These are phyloP conservation scores for Filobasidium floriforme DNA, from an alignment of 768 basidiomycete species.

Conservation along the genomic window DNA sequence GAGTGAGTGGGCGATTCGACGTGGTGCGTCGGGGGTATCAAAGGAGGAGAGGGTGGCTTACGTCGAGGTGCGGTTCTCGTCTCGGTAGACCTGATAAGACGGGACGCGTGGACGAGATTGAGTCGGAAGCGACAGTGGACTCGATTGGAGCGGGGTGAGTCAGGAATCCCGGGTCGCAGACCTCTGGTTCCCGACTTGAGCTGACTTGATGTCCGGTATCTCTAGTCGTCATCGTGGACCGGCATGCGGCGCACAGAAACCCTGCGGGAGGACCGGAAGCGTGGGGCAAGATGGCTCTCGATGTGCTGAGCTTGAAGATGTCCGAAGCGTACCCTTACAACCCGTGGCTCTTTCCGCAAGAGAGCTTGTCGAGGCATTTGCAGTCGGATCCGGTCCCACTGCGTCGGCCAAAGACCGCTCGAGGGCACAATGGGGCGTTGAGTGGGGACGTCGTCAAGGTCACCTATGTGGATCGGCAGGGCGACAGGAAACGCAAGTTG, in stretches of 20 bases:
- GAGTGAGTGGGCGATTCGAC: constrained; percentile 19
- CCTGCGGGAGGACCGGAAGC: constrained; percentile 13
- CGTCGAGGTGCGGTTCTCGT: background rate
- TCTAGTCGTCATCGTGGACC: constrained; percentile 26
- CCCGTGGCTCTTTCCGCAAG: constrained; percentile 17
- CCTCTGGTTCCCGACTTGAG: no score
- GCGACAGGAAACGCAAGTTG: constrained; percentile 45
- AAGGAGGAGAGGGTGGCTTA: no score
- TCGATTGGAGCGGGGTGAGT: constrained; percentile 26
- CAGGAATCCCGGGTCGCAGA: no score
- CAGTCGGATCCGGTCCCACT: constrained; percentile 15
- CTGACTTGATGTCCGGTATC: no score
- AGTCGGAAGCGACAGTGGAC: constrained; percentile 23
- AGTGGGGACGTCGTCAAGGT: constrained; percentile 43
- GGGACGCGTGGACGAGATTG: constrained; percentile 20
- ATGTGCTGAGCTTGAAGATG: constrained; percentile 24
- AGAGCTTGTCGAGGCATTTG: constrained; percentile 2
- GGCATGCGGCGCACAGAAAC: constrained; percentile 26
- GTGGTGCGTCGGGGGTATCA: background rate
- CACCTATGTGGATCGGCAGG: constrained; percentile 67
- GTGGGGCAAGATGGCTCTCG: constrained; percentile 29
- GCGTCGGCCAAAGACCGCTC: constrained; percentile 9
- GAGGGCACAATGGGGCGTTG: constrained; percentile 4
- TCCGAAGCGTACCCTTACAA: constrained; percentile 11
- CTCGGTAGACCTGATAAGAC: constrained; percentile 13